Conservation (phyloP, 176 grass and related monocot genomes). For the Triticum turgidum region DNA sequence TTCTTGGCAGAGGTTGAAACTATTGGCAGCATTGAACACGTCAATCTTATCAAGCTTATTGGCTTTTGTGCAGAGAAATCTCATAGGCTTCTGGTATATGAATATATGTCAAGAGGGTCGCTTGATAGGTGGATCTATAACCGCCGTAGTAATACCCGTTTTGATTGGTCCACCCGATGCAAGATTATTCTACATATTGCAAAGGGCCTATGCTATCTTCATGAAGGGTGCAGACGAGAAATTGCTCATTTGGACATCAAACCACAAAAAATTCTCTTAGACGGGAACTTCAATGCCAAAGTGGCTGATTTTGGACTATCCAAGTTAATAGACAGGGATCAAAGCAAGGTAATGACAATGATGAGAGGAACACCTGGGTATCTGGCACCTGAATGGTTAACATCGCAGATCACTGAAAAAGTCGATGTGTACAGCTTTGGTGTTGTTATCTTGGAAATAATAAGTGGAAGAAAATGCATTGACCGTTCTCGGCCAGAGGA, state of each 20-base stretch:
- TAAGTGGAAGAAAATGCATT: conserved; percentile 9
- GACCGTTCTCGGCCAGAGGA: conserved; percentile 12
- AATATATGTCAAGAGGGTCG: conserved; percentile 4
- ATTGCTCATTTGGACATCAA: conserved; percentile 29
- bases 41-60: too few relatives aligned
- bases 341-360: too few relatives aligned
- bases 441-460: conserved; percentile 2
- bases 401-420: conserved; percentile 6
- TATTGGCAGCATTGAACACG: too few relatives aligned
- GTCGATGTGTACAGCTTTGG: conserved; percentile 26
- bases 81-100: too few relatives aligned
- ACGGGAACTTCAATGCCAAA: too few relatives aligned
- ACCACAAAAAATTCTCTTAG: too few relatives aligned
- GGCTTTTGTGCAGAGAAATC: too few relatives aligned
- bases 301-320: too few relatives aligned
- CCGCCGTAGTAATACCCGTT: background rate
- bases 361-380: too few relatives aligned
- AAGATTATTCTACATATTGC: background rate
- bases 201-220: background rate
- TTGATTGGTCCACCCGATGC: background rate
- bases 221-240: background rate
- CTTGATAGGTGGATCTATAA: conserved; percentile 33
- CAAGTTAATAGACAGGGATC: too few relatives aligned
- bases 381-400: conserved; percentile 30
- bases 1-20: too few relatives aligned